A percentile compares a stretch with the other conserved stretches of the same genome.
These are phyloP conservation scores for Starmerella asiatica DNA, from an alignment of 805 yeast species.

Conservation along the genomic window DNA sequence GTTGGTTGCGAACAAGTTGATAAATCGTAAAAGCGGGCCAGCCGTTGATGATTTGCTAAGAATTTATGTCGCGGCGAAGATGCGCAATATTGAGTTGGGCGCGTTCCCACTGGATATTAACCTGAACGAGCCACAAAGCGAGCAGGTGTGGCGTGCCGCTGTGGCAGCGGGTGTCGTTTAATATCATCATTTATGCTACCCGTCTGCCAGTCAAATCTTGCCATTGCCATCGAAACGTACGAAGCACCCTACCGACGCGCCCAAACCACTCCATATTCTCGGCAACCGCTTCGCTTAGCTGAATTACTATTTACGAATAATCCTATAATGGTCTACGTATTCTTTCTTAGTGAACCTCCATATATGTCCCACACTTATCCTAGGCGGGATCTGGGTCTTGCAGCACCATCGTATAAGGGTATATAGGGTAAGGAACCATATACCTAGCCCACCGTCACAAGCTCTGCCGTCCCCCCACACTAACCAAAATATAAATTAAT, in stretches of 20 bases:
- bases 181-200: not conserved
- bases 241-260: too few species aligned
- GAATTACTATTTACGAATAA: not conserved
- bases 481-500: too few species aligned
- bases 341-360: not conserved
- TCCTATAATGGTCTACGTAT: too few species aligned
- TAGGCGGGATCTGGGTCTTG: too few species aligned
- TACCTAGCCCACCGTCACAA: too few species aligned
- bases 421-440: too few species aligned
- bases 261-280: too few species aligned
- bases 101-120: constrained; percentile 1
- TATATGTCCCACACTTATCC: too few species aligned
- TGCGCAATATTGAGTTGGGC: constrained; percentile 12
- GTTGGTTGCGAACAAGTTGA: constrained; percentile 4
- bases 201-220: too few species aligned
- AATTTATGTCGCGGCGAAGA: constrained; percentile 11
- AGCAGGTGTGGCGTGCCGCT: constrained; percentile 16
- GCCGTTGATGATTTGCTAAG: constrained; percentile 13
- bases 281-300: not conserved
- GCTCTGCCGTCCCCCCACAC: too few species aligned
- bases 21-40: not conserved
- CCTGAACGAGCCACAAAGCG: constrained; percentile 2
- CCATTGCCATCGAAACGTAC: too few species aligned
- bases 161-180: constrained; percentile 18
- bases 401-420: too few species aligned